Percentiles rank a stretch among this genome's conserved stretches.
Conservation (phyloP, 2,329 filamentous ascomycete species). For the Alternaria solani region DNA sequence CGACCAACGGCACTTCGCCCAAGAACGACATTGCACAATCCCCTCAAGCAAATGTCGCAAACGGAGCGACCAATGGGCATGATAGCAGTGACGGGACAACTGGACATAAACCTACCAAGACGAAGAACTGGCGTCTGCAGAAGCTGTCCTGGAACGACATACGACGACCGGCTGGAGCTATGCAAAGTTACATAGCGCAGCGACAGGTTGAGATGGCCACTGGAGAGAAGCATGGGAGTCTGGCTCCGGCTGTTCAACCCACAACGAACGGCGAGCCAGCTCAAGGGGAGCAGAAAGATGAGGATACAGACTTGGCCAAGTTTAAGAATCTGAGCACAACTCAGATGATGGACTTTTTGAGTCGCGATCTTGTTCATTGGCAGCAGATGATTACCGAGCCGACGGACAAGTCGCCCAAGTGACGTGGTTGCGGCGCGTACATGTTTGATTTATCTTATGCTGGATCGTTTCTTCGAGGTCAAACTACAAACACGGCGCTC, state of each 20-base stretch:
- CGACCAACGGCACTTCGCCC: constrained; percentile 46
- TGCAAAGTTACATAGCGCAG: constrained; percentile 88
- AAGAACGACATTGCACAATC: constrained; percentile 42
- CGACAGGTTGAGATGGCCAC: constrained; percentile 84
- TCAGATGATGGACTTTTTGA: constrained; percentile 91
- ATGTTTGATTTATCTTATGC: background rate
- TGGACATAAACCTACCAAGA: constrained; percentile 67
- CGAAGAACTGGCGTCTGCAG: constrained; percentile 62
- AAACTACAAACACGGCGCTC: constrained; percentile 11
- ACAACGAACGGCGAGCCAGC: constrained; percentile 34
- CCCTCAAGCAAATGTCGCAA: constrained; percentile 42
- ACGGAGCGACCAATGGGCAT: constrained; percentile 47
- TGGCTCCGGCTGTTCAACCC: constrained; percentile 37
- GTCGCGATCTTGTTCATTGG: constrained; percentile 82
- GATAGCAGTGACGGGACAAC: constrained; percentile 65
- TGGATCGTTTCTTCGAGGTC: background rate
- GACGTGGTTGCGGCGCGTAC: background rate
- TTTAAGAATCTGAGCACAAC: constrained; percentile 80
- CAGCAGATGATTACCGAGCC: constrained; percentile 64
- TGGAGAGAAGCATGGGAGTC: constrained; percentile 56
- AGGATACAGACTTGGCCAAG: constrained; percentile 40
- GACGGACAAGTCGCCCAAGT: constrained; percentile 36
- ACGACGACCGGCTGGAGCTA: constrained; percentile 81
- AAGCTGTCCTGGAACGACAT: constrained; percentile 85
- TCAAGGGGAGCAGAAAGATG: constrained; percentile 52